These are phyloP conservation scores for Penicillium cataractarum DNA, from an alignment of 495 filamentous ascomycete species.

Conservation along the genomic window DNA sequence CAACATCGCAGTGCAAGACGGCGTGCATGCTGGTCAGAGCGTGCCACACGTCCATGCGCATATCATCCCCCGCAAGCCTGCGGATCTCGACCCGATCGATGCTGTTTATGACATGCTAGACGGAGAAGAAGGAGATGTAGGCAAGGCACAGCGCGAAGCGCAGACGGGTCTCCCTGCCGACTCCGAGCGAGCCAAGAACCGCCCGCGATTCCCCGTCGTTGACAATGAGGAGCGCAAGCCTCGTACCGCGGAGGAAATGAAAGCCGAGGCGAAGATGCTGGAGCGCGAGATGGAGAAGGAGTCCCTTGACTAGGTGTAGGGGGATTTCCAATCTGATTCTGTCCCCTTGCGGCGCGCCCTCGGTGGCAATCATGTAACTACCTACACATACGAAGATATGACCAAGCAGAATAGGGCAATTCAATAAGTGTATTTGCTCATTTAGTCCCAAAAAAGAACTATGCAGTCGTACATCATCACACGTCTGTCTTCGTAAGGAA, in stretches of 20 bases:
- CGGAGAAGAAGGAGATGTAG: conserved; percentile 83
- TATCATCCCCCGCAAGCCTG: conserved; percentile 75
- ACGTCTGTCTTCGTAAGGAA: conserved; percentile 21
- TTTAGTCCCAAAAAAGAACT: conserved; percentile 11
- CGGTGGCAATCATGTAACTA: neutral
- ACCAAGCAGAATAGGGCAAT: neutral
- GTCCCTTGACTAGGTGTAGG: conserved; percentile 25
- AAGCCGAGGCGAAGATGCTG: conserved; percentile 63
- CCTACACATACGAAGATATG: neutral
- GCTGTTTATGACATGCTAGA: conserved; percentile 81
- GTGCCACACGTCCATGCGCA: conserved; percentile 93
- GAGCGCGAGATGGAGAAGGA: conserved; percentile 46
- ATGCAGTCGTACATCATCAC: conserved; percentile 24
- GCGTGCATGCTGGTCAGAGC: conserved; percentile 82
- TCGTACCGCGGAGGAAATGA: conserved; percentile 77
- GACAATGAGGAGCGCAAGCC: conserved; percentile 73
- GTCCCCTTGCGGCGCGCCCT: neutral
- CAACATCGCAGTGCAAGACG: conserved; percentile 95
- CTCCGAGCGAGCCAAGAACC: conserved; percentile 22
- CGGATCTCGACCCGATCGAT: conserved; percentile 63
- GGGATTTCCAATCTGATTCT: neutral
- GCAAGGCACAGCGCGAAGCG: conserved; percentile 42
- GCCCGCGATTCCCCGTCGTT: conserved; percentile 55
- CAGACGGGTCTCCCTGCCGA: neutral
- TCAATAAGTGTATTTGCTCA: conserved; percentile 16